Evolutionary conservation across 176 grass and related monocot species (phyloP), one percentile per base, ranked within the genome.

Genomic region (Aegilops longissima): DNA sequence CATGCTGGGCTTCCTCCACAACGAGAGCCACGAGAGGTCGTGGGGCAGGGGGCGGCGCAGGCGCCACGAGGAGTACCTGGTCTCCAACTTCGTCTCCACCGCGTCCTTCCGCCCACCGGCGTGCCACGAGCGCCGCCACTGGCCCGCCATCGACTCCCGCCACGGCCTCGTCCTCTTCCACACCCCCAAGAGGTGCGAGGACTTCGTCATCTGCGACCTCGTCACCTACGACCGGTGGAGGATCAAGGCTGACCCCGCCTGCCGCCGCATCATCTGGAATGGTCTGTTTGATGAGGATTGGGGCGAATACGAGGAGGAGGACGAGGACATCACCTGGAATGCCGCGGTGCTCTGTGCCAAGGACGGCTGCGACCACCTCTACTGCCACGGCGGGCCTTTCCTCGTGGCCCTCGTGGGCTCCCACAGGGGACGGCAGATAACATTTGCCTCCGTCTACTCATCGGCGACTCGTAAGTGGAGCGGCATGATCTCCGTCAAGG

Each of bases 161-260:
- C 71, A 74, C 71, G 40, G 71, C 12, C 71, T 74, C 40, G 71
- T 74, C 40, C 71, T 74, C 71, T 74, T 74, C 40, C 40, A 49
- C 6, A 49, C 40, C 1, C 71, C 40, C 1, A 49, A 74, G 4
- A 47, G 40, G 23, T 13, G 1, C 23, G 71, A 73, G 70, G 39
- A 47, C 39, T 73, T 73, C 6, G n/a, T 45, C 44, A 8, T 47
- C 70, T 47, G n/a, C 70, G 70, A 73, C 70, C 70, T 27, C 70
- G n/a, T 73, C 70, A 73, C 70, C 11, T 73, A 73, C 39, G 70
- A 73, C 70, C 39, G 12, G 70, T 73, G 70, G 39, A 25, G 70
- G 3, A 73, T 73, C n/a, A 47, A 47, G n/a, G 12, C 40, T 1
- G 44, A 24, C 12, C 1, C 12, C 3, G 70, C n/a, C 11, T 73